These are phyloP conservation scores for Alternaria gaisen DNA, from an alignment of 2,329 filamentous ascomycete species.

Conservation along the genomic window DNA sequence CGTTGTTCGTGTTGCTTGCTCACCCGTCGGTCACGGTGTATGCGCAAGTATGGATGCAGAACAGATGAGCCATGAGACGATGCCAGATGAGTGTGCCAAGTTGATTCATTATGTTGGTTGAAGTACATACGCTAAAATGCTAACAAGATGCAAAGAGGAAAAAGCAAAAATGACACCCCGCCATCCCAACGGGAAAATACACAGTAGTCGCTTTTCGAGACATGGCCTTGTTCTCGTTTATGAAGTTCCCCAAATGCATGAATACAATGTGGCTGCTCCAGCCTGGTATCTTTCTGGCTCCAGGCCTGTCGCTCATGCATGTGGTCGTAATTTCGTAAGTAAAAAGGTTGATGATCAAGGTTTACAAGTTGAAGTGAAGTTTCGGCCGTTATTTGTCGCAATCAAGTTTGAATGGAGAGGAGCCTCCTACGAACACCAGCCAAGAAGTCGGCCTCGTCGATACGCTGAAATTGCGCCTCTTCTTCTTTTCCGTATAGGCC, in stretches of 20 bases:
- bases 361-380: slow-evolving; percentile 34
- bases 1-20: neutral
- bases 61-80: neutral
- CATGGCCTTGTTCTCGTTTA: slow-evolving; percentile 13
- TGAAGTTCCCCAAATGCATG: slow-evolving; percentile 31
- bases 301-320: slow-evolving; percentile 45
- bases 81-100: neutral
- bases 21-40: too few species aligned
- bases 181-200: slow-evolving; percentile 25
- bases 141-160: slow-evolving; percentile 12
- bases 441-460: slow-evolving; percentile 52
- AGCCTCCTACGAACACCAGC: slow-evolving; percentile 47
- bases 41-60: too few species aligned
- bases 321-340: slow-evolving; percentile 40
- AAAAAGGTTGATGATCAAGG: slow-evolving; percentile 23
- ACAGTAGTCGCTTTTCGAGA: slow-evolving; percentile 18
- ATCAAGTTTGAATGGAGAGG: slow-evolving; percentile 50
- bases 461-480: slow-evolving; percentile 53
- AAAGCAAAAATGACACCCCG: slow-evolving; percentile 6
- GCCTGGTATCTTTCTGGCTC: slow-evolving; percentile 45
- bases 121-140: slow-evolving; percentile 28
- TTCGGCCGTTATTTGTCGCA: slow-evolving; percentile 22
- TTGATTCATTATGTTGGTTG: slow-evolving; percentile 20
- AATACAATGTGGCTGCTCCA: slow-evolving; percentile 32
- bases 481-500: slow-evolving; percentile 61